phyloP scores from a whole-genome alignment of 2,329 filamentous ascomycete species.

The Cladophialophora exuberans region DNA sequence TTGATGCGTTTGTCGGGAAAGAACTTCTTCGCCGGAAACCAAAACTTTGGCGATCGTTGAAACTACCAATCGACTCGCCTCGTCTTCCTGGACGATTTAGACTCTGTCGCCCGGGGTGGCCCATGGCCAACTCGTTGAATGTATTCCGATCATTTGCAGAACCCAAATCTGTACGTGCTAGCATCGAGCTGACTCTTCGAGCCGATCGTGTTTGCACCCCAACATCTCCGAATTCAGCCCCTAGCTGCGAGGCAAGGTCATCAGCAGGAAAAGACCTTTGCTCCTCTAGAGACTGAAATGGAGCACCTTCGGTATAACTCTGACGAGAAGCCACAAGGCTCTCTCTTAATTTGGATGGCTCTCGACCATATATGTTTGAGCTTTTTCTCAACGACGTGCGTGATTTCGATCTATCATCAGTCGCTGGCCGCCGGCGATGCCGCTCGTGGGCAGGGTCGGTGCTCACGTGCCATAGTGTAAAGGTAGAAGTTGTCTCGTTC shows the following conservation, averaged over 20 bases:
- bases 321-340: conserved; percentile 65
- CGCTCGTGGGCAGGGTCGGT: conserved; percentile 46
- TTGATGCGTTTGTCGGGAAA: conserved; percentile 55
- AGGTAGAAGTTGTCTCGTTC: conserved; percentile 28
- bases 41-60: conserved; percentile 66
- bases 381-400: conserved; percentile 57
- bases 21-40: conserved; percentile 58
- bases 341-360: conserved; percentile 71
- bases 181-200: conserved; percentile 87
- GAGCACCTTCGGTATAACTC: conserved; percentile 36
- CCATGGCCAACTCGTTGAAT: conserved; percentile 72
- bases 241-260: conserved; percentile 69
- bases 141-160: conserved; percentile 78
- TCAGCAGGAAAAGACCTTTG: conserved; percentile 60
- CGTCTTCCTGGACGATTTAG: conserved; percentile 60
- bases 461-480: conserved; percentile 33
- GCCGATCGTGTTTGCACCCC: conserved; percentile 61
- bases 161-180: conserved; percentile 84
- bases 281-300: conserved; percentile 40
- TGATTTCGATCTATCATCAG: conserved; percentile 27
- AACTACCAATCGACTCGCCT: conserved; percentile 73
- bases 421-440: conserved; percentile 52
- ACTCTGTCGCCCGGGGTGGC: conserved; percentile 47
- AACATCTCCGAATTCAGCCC: conserved; percentile 64
- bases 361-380: conserved; percentile 61